Conservation (phyloP, 805 yeast species). For the Wickerhamiella kurtzmanii region DNA sequence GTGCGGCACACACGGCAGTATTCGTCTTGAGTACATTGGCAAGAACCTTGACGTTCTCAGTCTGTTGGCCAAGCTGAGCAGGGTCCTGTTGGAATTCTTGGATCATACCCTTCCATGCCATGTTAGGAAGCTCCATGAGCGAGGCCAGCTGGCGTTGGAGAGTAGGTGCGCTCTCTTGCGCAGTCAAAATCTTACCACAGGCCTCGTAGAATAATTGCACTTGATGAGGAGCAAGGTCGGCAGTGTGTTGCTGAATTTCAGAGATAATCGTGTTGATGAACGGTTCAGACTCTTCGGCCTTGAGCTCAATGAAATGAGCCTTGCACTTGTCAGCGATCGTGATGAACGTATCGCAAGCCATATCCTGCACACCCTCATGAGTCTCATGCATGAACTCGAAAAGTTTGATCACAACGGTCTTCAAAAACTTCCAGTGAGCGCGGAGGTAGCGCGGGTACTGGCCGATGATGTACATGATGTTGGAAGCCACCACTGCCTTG, state of each 20-base stretch:
- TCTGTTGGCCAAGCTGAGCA: conserved; percentile 46
- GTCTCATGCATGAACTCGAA: conserved; percentile 99
- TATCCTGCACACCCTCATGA: conserved; percentile 99
- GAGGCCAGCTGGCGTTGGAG: conserved; percentile 53
- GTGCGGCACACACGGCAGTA: conserved; percentile 85
- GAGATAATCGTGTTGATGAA: conserved; percentile 81
- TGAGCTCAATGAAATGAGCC: conserved; percentile 82
- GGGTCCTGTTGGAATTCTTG: conserved; percentile 78
- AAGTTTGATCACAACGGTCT: conserved; percentile 87
- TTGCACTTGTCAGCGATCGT: conserved; percentile 92
- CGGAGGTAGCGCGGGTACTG: conserved; percentile 95
- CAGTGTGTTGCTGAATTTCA: conserved; percentile 72
- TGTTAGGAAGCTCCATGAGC: conserved; percentile 81
- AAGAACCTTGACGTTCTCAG: conserved; percentile 79
- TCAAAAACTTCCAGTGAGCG: conserved; percentile 95
- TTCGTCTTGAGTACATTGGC: conserved; percentile 92
- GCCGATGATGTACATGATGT: conserved; percentile 98
- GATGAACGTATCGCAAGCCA: conserved; percentile 99
- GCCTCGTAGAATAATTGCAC: conserved; percentile 97
- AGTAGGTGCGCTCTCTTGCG: conserved; percentile 57
- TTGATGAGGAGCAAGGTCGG: conserved; percentile 91
- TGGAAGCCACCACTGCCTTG: conserved; percentile 98
- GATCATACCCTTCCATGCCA: conserved; percentile 87
- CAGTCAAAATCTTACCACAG: conserved; percentile 84
- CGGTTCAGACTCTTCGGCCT: conserved; percentile 75